A percentile compares a stretch with the other conserved stretches of the same genome.
These are phyloP conservation scores for Nothopassalora personata DNA, from an alignment of 2,329 filamentous ascomycete genomes.

Conservation along the genomic window DNA sequence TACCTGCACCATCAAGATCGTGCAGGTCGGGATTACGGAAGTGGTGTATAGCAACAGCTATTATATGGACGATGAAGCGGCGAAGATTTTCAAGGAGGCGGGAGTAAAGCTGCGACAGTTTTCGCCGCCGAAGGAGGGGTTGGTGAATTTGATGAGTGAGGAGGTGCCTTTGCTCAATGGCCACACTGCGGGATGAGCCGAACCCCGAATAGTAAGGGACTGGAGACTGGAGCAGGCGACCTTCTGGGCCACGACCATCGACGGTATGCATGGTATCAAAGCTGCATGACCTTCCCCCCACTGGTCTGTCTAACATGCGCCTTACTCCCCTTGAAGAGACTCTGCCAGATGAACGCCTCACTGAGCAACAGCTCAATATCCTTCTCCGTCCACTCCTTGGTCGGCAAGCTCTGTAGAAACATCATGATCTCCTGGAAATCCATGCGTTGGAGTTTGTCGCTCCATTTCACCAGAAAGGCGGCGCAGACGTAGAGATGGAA, in stretches of 20 bases:
- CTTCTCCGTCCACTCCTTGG: slow-evolving; percentile 92
- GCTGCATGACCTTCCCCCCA: slow-evolving; percentile 13
- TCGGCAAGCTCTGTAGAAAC: slow-evolving; percentile 93
- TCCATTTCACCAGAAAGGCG: slow-evolving; percentile 97
- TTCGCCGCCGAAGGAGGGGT: slow-evolving; percentile 51
- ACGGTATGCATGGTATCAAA: slow-evolving; percentile 5
- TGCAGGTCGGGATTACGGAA: slow-evolving; percentile 90
- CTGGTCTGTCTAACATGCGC: slow-evolving; percentile 61
- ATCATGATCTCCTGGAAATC: slow-evolving; percentile 99
- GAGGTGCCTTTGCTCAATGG: slow-evolving; percentile 5
- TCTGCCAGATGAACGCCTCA: slow-evolving; percentile 98
- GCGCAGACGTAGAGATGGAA: slow-evolving; percentile 98
- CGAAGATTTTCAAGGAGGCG: slow-evolving; percentile 74
- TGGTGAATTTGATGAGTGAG: slow-evolving; percentile 24
- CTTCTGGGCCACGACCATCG: no score
- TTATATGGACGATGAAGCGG: slow-evolving; percentile 80
- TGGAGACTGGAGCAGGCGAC: no score
- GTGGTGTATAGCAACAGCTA: slow-evolving; percentile 93
- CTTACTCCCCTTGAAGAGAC: slow-evolving; percentile 86
- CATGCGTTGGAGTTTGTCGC: slow-evolving; percentile 89
- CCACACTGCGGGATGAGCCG: background rate
- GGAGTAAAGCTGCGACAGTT: slow-evolving; percentile 85
- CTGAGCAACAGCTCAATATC: slow-evolving; percentile 93
- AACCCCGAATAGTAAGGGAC: no score
- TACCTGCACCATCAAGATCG: slow-evolving; percentile 98